phyloP scores from a whole-genome alignment of 2,329 filamentous ascomycete genomes.

The Trichothecium sympodiale region DNA sequence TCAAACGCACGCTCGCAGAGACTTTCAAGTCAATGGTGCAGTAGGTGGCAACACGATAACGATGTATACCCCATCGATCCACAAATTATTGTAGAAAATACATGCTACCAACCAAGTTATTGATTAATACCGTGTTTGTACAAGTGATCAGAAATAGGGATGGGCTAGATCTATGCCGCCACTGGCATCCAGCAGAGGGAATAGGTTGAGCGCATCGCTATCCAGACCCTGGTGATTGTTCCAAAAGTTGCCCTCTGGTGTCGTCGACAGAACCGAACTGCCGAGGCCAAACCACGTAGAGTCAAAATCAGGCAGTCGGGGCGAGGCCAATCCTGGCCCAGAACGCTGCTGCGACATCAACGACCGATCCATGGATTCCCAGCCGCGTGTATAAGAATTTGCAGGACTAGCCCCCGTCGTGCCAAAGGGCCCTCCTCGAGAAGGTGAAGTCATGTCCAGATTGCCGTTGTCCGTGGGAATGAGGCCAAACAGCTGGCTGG shows the following conservation, averaged over 20 bases:
- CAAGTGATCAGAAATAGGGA: conserved; percentile 9
- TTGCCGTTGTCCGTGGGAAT: conserved; percentile 20
- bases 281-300: conserved; percentile 25
- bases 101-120: too few relatives aligned
- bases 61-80: too few relatives aligned
- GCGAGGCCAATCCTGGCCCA: too few relatives aligned
- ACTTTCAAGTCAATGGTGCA: conserved; percentile 7
- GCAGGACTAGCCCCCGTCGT: conserved; percentile 2
- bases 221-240: conserved; percentile 24
- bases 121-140: too few relatives aligned
- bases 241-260: conserved; percentile 29
- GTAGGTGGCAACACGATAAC: too few relatives aligned
- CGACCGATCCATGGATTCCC: too few relatives aligned
- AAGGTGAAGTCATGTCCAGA: neutral
- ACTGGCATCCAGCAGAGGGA: conserved; percentile 37
- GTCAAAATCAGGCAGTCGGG: conserved; percentile 22
- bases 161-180: conserved; percentile 41
- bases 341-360: too few relatives aligned
- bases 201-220: conserved; percentile 35
- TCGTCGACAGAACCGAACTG: conserved; percentile 24
- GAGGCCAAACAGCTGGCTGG: conserved; percentile 39
- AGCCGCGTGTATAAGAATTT: too few relatives aligned
- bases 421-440: conserved; percentile 5
- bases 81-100: too few relatives aligned
- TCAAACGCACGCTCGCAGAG: conserved; percentile 15